Evolutionary conservation across 2,329 filamentous ascomycete species (phyloP), one percentile per base, ranked within the genome.

Genomic region (Xylaria sp.): DNA sequence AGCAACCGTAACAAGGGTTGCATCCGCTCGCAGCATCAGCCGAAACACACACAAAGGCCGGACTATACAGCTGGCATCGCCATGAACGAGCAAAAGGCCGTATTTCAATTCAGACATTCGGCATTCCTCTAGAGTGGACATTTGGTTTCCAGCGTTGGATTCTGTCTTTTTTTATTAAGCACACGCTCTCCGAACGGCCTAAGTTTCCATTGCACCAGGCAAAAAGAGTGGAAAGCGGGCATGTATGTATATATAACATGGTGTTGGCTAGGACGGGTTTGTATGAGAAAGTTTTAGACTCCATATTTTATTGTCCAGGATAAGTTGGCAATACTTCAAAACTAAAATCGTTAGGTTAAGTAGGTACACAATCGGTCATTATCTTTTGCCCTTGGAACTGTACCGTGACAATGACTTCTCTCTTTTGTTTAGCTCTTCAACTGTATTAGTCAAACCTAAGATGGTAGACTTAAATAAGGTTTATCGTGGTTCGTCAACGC

Each of bases 281-380:
- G 65, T 71, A 74, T 63, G 68, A 71, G 57, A 71, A 74, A 65
- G 70, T 65, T 70, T 70, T 37, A 55, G 51, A 55, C 10, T 37
- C 13, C 40, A n/a, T 44, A 47, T 37, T 55, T 63, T 35, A 23
- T 47, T 37, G 23, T 50, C n/a, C n/a, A 12, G 29, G 57, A 62
- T 16, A 32, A 42, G 23, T 44, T 18, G n/a, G 18, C 25, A 54
- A 29, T 44, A 21, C 5, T 9, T 57, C 18, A 27, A 25, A 25
- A n/a, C 54, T 2, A 40, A 40, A 42, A 25, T 40, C 21, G 23
- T n/a, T 57, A 10, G 21, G 54, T 18, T 40, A 12, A 25, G 18
- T 42, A 10, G 21, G 54, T 27, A 10, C 6, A n/a, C 10, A 35
- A 37, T 35, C n/a, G 37, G 23, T 55, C n/a, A 37, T 37, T 55